Conservation (phyloP, 2,329 filamentous ascomycete genomes). For the Colletotrichum melonis region DNA sequence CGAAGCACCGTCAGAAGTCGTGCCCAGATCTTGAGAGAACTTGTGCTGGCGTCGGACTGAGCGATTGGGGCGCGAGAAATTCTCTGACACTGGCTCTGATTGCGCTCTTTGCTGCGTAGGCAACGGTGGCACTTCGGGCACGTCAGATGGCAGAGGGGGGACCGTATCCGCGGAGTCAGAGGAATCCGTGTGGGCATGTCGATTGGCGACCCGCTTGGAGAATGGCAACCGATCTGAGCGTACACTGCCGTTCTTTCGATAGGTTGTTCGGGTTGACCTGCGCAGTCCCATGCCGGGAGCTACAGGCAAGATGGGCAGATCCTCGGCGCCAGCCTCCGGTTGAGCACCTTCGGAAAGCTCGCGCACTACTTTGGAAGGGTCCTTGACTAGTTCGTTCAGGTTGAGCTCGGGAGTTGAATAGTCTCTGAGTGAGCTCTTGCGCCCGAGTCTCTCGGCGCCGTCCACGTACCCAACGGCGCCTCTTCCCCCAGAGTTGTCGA, state of each 20-base stretch:
- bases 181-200: conserved; percentile 64
- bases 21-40: conserved; percentile 61
- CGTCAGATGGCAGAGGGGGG: conserved; percentile 52
- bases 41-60: conserved; percentile 61
- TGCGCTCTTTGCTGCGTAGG: conserved; percentile 71
- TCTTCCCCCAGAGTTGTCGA: conserved; percentile 76
- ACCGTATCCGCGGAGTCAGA: conserved; percentile 50
- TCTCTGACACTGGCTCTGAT: conserved; percentile 75
- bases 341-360: conserved; percentile 72
- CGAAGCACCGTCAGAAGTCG: conserved; percentile 54
- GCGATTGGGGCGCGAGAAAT: conserved; percentile 70
- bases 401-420: conserved; percentile 70
- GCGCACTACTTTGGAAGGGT: conserved; percentile 78
- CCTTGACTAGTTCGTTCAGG: conserved; percentile 84
- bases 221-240: conserved; percentile 81
- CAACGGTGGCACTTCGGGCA: conserved; percentile 50
- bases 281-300: conserved; percentile 83
- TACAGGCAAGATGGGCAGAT: conserved; percentile 87
- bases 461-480: conserved; percentile 78
- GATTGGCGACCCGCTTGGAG: conserved; percentile 76
- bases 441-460: conserved; percentile 82
- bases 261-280: conserved; percentile 91
- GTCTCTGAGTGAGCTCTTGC: conserved; percentile 73
- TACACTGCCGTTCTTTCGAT: conserved; percentile 85
- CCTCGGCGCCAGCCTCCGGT: conserved; percentile 65